Percentiles rank a stretch among this genome's conserved stretches.
These are phyloP conservation scores for Striga hermonthica DNA, from an alignment of 305 asterid genomes.

Conservation along the genomic window DNA sequence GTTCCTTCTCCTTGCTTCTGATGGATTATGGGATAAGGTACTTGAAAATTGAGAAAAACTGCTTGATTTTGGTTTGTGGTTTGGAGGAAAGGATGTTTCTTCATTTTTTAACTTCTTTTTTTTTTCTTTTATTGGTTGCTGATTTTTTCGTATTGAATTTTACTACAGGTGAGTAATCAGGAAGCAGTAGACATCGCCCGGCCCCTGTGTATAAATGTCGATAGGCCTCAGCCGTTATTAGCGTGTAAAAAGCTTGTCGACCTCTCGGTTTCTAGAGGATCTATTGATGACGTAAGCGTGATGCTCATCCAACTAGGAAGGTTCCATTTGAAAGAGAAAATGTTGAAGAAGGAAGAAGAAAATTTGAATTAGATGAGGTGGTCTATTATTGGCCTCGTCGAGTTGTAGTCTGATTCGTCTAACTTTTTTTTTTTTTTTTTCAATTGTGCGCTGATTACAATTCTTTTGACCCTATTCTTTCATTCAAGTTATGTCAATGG, in stretches of 20 bases:
- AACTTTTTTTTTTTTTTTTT: neutral
- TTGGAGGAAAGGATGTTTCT: too few relatives aligned
- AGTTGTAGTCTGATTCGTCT: neutral
- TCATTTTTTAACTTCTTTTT: neutral
- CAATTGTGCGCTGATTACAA: neutral
- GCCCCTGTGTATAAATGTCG: constrained; percentile 36
- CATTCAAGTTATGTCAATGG: constrained; percentile 16
- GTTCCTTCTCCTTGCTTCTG: constrained; percentile 83
- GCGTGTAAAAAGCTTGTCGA: constrained; percentile 71
- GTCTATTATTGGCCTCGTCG: neutral
- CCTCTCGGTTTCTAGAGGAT: constrained; percentile 66
- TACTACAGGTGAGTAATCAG: constrained; percentile 69
- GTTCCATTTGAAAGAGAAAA: constrained; percentile 20
- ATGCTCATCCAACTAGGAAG: constrained; percentile 44
- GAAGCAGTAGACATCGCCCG: constrained; percentile 70
- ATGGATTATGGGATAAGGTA: constrained; percentile 90
- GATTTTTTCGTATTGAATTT: neutral
- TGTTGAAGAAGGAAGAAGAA: neutral
- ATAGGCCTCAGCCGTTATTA: constrained; percentile 38
- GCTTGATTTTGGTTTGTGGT: too few relatives aligned
- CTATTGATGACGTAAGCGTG: constrained; percentile 69
- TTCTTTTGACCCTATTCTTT: neutral
- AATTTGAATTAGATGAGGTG: constrained; percentile 14
- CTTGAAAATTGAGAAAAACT: neutral
- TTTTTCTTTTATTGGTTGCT: constrained; percentile 1